Evolutionary conservation across 768 basidiomycete genomes (phyloP), one percentile per base, ranked within the genome.

Genomic region (Pholiota microspora): DNA sequence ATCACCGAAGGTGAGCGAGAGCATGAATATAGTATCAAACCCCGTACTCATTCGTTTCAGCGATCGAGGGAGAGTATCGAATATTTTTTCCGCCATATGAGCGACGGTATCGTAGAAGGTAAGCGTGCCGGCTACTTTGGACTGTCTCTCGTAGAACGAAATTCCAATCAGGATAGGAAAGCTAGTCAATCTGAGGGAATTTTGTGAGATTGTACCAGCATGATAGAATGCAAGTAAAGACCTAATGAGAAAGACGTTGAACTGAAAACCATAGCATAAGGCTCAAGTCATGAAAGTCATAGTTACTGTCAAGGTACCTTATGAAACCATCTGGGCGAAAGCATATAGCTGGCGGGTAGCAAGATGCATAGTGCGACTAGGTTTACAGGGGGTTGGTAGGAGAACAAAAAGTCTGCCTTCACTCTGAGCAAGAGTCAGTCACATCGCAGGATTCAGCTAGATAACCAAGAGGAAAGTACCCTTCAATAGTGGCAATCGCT

Each of bases 321-420:
- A 68, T 98, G 96, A 67, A 98, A 98, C 94, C 94, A 98, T 51
- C 96, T 79, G n/a, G 94, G 93, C 6, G 80, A 80, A n/a, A 97
- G 76, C 49, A 94, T 71, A 67, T 90, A 94, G 59, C 87, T 90
- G 18, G 89, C 78, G 1, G 97, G 94, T 57, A 94, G 76, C 80
- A 99, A 88, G 58, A 96, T 75, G 49, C 84, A 83, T 12, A 98
- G 73, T 0, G 96, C 97, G 38, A 95, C 56, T 5, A 98, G 70
- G 68, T 98, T 99, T 63, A 98, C 71, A 0, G 97, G 97, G 0
- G 96, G 89, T 64, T 94, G 92, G 67, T 98, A 98, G 21, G 91
- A 94, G 68, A 97, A 98, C 10, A 98, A 68, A 0, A 85, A 92
- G 67, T 98, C 94, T 24, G 90, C 92, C 64, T 94, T 92, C 47